Evolutionary conservation across 2,329 filamentous ascomycete genomes (phyloP).

Genomic region (Trichoderma sp.): DNA sequence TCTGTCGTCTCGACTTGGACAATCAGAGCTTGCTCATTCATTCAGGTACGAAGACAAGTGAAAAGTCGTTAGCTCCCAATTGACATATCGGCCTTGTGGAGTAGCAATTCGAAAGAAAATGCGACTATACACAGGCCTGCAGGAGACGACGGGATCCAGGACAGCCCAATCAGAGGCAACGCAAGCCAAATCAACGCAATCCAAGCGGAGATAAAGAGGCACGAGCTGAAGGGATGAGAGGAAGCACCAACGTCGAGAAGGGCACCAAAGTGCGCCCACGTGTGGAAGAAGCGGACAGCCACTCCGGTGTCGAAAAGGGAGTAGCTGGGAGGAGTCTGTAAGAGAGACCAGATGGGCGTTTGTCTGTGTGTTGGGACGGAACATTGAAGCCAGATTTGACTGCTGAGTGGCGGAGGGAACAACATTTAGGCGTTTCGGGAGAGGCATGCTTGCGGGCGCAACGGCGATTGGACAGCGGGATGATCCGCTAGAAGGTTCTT

Average conservation of each 20-base stretch:
- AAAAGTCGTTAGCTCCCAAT: neutral
- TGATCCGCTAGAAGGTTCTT: neutral
- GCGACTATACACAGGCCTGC: neutral
- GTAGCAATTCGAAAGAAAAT: neutral
- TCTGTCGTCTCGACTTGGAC: neutral
- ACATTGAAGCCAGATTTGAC: neutral
- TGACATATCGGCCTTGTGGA: neutral
- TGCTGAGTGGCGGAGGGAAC: neutral
- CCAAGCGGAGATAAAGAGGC: neutral
- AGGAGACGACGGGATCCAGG: neutral
- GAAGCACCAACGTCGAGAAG: neutral
- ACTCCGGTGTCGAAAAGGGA: constrained; percentile 4
- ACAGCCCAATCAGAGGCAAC: neutral
- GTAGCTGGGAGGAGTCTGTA: neutral
- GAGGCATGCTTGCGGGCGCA: constrained; percentile 9
- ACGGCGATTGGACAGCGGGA: constrained; percentile 9
- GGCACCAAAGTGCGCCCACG: neutral
- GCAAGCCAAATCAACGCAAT: neutral
- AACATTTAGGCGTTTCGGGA: constrained; percentile 4
- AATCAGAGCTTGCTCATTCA: neutral
- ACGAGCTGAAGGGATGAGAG: neutral
- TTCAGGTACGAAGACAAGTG: neutral
- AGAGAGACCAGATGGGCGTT: neutral
- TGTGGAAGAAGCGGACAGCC: neutral
- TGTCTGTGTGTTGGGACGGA: neutral